A percentile compares a stretch with the other conserved stretches of the same genome.
These are phyloP conservation scores for Penicillium herquei DNA, from an alignment of 495 filamentous ascomycete species.

Conservation along the genomic window DNA sequence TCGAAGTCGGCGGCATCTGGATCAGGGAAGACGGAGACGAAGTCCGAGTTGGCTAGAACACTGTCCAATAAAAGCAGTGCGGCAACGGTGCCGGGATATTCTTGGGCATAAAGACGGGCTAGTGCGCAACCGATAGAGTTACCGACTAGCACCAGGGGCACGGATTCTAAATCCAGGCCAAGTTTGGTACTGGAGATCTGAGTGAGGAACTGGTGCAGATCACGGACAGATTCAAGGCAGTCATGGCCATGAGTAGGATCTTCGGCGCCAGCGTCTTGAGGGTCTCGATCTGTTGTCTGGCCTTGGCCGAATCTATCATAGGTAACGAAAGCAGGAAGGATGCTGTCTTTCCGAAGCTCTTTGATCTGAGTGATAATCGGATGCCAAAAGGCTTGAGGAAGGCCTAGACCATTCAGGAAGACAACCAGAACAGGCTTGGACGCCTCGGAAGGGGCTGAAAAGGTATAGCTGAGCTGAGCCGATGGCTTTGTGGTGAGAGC, in stretches of 20 bases:
- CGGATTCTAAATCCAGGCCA: conserved; percentile 9
- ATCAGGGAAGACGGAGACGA: conserved; percentile 58
- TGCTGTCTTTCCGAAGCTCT: conserved; percentile 18
- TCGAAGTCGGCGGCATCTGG: conserved; percentile 53
- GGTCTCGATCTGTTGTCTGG: conserved; percentile 52
- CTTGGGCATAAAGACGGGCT: conserved; percentile 53
- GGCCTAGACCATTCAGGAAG: conserved; percentile 61
- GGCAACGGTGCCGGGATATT: conserved; percentile 42
- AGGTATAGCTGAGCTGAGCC: conserved; percentile 27
- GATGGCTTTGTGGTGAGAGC: conserved; percentile 29
- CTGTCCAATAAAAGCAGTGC: conserved; percentile 61
- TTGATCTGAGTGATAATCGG: conserved; percentile 43
- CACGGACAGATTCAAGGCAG: conserved; percentile 41
- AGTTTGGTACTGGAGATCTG: conserved; percentile 31
- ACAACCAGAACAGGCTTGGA: conserved; percentile 45
- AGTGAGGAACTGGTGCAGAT: conserved; percentile 50
- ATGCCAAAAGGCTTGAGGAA: conserved; percentile 50
- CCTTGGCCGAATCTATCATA: conserved; percentile 69
- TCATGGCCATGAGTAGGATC: conserved; percentile 55
- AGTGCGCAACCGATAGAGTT: conserved; percentile 62
- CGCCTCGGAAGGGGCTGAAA: conserved; percentile 13
- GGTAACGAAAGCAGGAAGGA: conserved; percentile 49
- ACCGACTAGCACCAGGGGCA: conserved; percentile 47
- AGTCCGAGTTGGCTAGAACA: conserved; percentile 60
- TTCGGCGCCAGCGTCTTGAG: conserved; percentile 39